Conservation (phyloP, 2,329 filamentous ascomycete species). For the Colletotrichum echinochloae region DNA sequence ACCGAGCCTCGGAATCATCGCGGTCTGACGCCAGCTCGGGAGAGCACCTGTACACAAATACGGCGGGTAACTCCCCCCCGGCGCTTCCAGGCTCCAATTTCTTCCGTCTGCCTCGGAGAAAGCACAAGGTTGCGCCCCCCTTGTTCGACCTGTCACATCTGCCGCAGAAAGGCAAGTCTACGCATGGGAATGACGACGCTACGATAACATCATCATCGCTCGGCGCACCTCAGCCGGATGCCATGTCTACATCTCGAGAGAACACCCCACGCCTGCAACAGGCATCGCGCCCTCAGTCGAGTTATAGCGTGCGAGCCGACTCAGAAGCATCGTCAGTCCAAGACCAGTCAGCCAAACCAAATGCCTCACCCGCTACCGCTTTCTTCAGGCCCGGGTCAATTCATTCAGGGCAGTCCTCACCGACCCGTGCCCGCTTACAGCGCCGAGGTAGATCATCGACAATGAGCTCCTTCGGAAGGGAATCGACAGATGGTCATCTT, state of each 20-base stretch:
- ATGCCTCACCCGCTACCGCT: conserved; percentile 60
- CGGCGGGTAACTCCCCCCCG: conserved; percentile 61
- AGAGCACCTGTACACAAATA: conserved; percentile 73
- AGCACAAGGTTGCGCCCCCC: conserved; percentile 78
- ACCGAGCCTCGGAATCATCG: conserved; percentile 74
- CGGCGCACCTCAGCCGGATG: conserved; percentile 41
- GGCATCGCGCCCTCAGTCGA: conserved; percentile 37
- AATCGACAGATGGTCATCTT: conserved; percentile 77
- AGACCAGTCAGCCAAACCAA: conserved; percentile 47
- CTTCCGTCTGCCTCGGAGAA: conserved; percentile 83
- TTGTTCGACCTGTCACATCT: conserved; percentile 89
- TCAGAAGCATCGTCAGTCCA: conserved; percentile 49
- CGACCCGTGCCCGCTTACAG: conserved; percentile 68
- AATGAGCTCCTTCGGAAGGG: conserved; percentile 82
- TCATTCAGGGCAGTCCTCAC: conserved; percentile 75
- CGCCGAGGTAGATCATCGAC: conserved; percentile 88
- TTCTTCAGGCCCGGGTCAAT: conserved; percentile 62
- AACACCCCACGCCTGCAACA: conserved; percentile 29
- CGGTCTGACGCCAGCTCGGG: conserved; percentile 86
- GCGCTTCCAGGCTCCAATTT: conserved; percentile 76
- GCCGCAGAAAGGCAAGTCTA: conserved; percentile 74
- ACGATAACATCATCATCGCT: conserved; percentile 59
- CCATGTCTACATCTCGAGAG: conserved; percentile 22
- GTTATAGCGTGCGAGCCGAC: conserved; percentile 36
- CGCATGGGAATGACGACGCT: conserved; percentile 47